Evolutionary conservation across 305 asterid genomes (phyloP).

Genomic region (Stenogyne calaminthoides): DNA sequence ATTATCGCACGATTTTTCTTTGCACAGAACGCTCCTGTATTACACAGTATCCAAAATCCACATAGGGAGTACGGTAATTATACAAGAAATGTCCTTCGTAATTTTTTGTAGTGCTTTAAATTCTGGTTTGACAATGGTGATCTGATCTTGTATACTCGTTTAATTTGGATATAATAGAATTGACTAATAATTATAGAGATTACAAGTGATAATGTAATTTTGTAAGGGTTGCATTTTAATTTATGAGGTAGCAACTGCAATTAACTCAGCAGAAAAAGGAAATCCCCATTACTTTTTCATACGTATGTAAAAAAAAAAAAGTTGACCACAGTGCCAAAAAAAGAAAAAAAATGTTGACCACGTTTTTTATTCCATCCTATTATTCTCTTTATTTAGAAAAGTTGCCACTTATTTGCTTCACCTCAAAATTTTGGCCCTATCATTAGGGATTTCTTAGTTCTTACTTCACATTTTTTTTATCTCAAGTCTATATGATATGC

Average conservation of each 20-base stretch:
- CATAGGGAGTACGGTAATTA: not conserved
- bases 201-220: slow-evolving; percentile 10
- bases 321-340: no score
- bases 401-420: not conserved
- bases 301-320: not conserved
- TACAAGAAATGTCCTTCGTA: not conserved
- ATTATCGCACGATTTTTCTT: no score
- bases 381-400: slow-evolving; percentile 1
- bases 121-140: slow-evolving; percentile 17
- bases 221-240: slow-evolving; percentile 1
- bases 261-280: not conserved
- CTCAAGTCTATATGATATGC: not conserved
- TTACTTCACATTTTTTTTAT: not conserved
- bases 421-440: not conserved
- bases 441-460: not conserved
- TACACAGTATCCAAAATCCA: no score
- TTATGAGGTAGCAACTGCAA: not conserved
- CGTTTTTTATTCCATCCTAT: not conserved
- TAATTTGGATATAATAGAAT: slow-evolving; percentile 9
- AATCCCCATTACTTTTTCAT: not conserved
- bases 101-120: not conserved
- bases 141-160: not conserved
- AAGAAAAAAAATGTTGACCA: not conserved
- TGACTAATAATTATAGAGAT: slow-evolving; percentile 15
- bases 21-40: no score